These are phyloP conservation scores for Yamadazyma songkhlaensis DNA, from an alignment of 1,139 yeast species.

Conservation along the genomic window DNA sequence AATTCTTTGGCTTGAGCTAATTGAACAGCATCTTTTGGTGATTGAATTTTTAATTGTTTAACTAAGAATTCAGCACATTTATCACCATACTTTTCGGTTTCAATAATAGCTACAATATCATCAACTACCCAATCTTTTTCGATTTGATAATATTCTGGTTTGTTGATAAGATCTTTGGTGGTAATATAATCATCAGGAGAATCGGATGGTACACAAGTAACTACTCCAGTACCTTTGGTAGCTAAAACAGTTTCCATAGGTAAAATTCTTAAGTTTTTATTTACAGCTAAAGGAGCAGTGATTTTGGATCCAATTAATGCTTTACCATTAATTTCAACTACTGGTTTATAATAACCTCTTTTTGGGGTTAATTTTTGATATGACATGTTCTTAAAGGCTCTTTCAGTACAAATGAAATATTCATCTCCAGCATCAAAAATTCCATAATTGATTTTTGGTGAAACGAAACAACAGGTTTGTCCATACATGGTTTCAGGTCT, in stretches of 20 bases:
- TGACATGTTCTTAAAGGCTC: conserved; percentile 98
- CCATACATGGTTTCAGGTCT: conserved; percentile 99
- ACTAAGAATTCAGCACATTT: conserved; percentile 83
- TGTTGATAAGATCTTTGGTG: conserved; percentile 75
- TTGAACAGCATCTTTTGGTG: conserved; percentile 88
- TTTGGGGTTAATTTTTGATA: conserved; percentile 89
- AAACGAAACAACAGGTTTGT: conserved; percentile 96
- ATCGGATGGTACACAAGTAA: conserved; percentile 97
- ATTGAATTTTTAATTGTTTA: conserved; percentile 84
- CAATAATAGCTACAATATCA: conserved; percentile 71
- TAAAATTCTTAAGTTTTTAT: conserved; percentile 72
- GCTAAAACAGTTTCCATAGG: conserved; percentile 99
- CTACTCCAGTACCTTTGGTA: conserved; percentile 97
- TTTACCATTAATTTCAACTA: conserved; percentile 63
- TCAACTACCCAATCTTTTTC: conserved; percentile 82
- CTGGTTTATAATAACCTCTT: conserved; percentile 74
- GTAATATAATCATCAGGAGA: conserved; percentile 97
- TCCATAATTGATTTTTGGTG: conserved; percentile 92
- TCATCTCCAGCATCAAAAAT: conserved; percentile 81
- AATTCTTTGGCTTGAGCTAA: conserved; percentile 91
- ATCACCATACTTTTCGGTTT: conserved; percentile 85
- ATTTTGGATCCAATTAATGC: conserved; percentile 82
- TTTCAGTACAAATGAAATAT: conserved; percentile 84
- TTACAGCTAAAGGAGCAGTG: conserved; percentile 76
- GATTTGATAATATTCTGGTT: conserved; percentile 88